Evolutionary conservation across 2,329 filamentous ascomycete genomes (phyloP).

Genomic region (Hypoxylon sp.): DNA sequence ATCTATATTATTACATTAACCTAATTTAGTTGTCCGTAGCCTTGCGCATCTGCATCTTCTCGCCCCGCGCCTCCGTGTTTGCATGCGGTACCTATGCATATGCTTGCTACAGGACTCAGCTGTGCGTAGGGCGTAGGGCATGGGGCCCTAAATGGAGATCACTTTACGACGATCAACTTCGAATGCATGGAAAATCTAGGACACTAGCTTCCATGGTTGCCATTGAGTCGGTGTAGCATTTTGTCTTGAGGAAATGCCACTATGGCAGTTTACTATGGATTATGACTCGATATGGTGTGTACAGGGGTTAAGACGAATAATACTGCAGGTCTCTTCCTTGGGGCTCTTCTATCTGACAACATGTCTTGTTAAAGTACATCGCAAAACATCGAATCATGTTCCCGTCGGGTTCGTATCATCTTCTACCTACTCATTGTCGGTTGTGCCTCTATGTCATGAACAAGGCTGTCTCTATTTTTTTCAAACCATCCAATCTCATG

Average conservation of each 20-base stretch:
- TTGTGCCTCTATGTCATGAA: slow-evolving; percentile 4
- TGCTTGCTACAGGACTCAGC: slow-evolving; percentile 27
- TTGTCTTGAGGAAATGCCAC: slow-evolving; percentile 9
- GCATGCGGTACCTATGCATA: slow-evolving; percentile 29
- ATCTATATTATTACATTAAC: not conserved
- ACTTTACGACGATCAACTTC: slow-evolving; percentile 9
- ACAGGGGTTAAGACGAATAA: slow-evolving; percentile 23
- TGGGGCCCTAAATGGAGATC: slow-evolving; percentile 18
- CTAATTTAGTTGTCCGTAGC: not conserved
- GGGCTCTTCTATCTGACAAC: slow-evolving; percentile 21
- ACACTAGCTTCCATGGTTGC: slow-evolving; percentile 1
- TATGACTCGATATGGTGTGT: slow-evolving; percentile 27
- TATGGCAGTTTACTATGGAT: not conserved
- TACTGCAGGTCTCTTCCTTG: slow-evolving; percentile 9
- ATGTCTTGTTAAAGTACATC: not conserved
- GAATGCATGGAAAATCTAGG: slow-evolving; percentile 3
- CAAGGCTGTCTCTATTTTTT: slow-evolving; percentile 6
- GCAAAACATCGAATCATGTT: slow-evolving; percentile 23
- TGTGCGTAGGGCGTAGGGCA: slow-evolving; percentile 24
- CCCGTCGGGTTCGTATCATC: not conserved
- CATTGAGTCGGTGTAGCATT: slow-evolving; percentile 12
- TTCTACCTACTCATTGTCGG: slow-evolving; percentile 12
- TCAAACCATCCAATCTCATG: slow-evolving; percentile 9
- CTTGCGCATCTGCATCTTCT: slow-evolving; percentile 2
- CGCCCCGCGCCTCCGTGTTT: slow-evolving; percentile 19